Base-by-base conservation (phyloP, 805 yeast genomes). In the Candida coquimbonensis region DNA sequence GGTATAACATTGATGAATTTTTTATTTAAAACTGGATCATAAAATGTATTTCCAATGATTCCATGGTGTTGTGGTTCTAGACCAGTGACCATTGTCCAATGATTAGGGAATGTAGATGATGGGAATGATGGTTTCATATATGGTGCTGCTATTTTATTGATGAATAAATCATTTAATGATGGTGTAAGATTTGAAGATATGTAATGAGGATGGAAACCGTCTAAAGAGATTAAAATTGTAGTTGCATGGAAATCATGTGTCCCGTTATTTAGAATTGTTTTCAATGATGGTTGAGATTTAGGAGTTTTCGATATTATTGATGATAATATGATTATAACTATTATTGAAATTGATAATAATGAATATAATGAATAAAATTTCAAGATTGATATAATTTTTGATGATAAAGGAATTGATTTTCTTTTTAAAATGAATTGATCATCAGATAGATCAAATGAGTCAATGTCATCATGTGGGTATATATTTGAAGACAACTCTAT, bases 141-240 rank as follows among this genome's bases (percentile, higher is more conserved):
- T 1, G 97, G 96, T 5, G 88, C 79, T 14, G 81, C 83, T 42
- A 69, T 74, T 5, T 70, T 74, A 25, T 76, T 64, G 5, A 70
- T 52, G 51, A 80, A 64, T 61, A 90, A 61, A 9, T 69, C 63
- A 57, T 84, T 81, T 60, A 90, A 58, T 34, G 78, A 69, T 1
- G 98, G 98, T 0, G 96, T 90, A 29, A 72, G 57, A 17, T 69
- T 65, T 7, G 74, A 54, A 3, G 82, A 79, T 12, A 90, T 77
- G 60, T 88, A 85, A 57, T 87, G 91, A 3, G 97, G 97, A 58
- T 90, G 95, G 62, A 90, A 84, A 9, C 96, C 96, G 61, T 87
- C 96, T 27, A 91, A 63, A 0, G 96, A 87, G 2, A 90, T 70
- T 39, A 89, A 17, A 3, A 17, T 17, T 17, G 19, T 17, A 17